Percentiles rank a stretch among this genome's conserved stretches.
phyloP scores from a whole-genome alignment of 805 yeast species.

The Zygosaccharomyces pseudorouxii region DNA sequence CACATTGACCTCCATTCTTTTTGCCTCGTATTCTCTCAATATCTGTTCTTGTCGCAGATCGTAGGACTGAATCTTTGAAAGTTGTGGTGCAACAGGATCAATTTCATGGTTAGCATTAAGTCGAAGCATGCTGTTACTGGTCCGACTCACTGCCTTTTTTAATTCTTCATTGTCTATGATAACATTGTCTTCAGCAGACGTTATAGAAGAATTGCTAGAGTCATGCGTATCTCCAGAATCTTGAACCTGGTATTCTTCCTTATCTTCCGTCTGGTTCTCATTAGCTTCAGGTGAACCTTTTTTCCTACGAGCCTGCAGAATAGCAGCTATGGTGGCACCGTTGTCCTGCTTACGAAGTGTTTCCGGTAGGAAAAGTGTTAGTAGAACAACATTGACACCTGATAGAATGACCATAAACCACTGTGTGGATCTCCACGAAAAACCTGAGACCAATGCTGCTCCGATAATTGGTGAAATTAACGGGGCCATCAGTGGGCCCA shows the following conservation, averaged over 20 bases:
- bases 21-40: slow-evolving; percentile 24
- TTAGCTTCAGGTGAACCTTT: slow-evolving; percentile 7
- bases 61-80: slow-evolving; percentile 21
- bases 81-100: slow-evolving; percentile 26
- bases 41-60: slow-evolving; percentile 18
- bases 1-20: slow-evolving; percentile 23
- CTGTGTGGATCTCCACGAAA: slow-evolving; percentile 89
- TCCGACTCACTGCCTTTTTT: slow-evolving; percentile 19
- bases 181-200: slow-evolving; percentile 5
- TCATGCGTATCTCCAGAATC: slow-evolving; percentile 7
- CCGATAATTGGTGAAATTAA: slow-evolving; percentile 75
- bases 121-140: slow-evolving; percentile 17
- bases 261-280: neutral
- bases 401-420: slow-evolving; percentile 74
- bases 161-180: slow-evolving; percentile 7
- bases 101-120: slow-evolving; percentile 20
- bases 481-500: slow-evolving; percentile 81
- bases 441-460: slow-evolving; percentile 61
- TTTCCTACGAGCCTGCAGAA: slow-evolving; percentile 39
- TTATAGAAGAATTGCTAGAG: slow-evolving; percentile 2
- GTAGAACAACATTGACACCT: slow-evolving; percentile 45
- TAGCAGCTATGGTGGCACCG: slow-evolving; percentile 44
- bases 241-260: slow-evolving; percentile 2
- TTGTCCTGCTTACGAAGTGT: slow-evolving; percentile 59
- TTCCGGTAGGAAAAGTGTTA: slow-evolving; percentile 66